These are phyloP conservation scores for Thelonectria discophora DNA, from an alignment of 2,329 filamentous ascomycete species.

Conservation along the genomic window DNA sequence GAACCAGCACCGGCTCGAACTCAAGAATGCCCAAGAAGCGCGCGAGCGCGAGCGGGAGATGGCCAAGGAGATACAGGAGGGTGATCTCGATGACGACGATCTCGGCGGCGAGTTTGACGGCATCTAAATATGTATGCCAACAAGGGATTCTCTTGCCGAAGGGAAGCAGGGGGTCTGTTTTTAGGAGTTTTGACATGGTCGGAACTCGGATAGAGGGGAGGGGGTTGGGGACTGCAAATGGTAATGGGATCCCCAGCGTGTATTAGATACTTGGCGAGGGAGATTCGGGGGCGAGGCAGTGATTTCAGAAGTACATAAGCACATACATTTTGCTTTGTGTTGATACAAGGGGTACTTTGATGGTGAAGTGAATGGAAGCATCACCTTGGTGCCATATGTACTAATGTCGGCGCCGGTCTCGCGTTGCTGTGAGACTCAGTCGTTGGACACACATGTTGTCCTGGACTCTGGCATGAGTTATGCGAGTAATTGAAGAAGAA, in stretches of 20 bases:
- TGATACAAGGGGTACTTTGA: neutral
- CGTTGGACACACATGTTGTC: too few relatives aligned
- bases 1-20: slow-evolving; percentile 96
- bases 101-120: slow-evolving; percentile 95
- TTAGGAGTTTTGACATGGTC: slow-evolving; percentile 4
- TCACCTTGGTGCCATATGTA: too few relatives aligned
- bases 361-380: neutral
- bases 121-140: slow-evolving; percentile 67
- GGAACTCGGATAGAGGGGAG: slow-evolving; percentile 31
- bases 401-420: too few relatives aligned
- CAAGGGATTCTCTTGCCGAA: slow-evolving; percentile 30
- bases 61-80: slow-evolving; percentile 98
- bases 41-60: slow-evolving; percentile 94
- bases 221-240: slow-evolving; percentile 20
- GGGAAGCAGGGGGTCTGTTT: slow-evolving; percentile 26
- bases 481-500: too few relatives aligned
- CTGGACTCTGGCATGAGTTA: too few relatives aligned
- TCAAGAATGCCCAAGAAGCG: slow-evolving; percentile 99
- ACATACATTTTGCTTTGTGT: slow-evolving; percentile 25
- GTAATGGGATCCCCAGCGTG: slow-evolving; percentile 33
- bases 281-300: slow-evolving; percentile 5
- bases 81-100: slow-evolving; percentile 96
- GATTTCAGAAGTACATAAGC: slow-evolving; percentile 21
- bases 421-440: too few relatives aligned
- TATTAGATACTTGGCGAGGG: slow-evolving; percentile 39